Base-by-base conservation (phyloP, 768 basidiomycete species). In the Leccinum sublutescens region DNA sequence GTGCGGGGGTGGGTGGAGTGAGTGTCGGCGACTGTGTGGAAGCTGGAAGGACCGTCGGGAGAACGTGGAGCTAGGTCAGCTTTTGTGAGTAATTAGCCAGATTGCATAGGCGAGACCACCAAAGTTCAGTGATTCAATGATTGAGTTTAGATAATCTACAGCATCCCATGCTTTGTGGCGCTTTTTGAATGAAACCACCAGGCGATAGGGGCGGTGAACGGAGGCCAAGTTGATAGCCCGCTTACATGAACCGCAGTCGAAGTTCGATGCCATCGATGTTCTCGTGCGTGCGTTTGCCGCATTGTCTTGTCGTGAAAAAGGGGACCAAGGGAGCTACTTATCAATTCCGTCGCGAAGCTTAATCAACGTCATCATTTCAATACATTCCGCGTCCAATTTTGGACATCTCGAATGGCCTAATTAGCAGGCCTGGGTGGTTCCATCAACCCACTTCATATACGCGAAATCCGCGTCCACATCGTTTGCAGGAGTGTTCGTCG, bases 21-120 rank as follows among this genome's bases (percentile, higher is more conserved):
- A 94, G 94, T 64, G 82, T 95, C 1, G 87, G 86, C 8, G 94
- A 96, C 67, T 95, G 93, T 70, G 80, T 95, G 11, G 84, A 86
- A 65, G 84, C 85, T 5, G 94, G 89, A 14, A 83, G 86, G 69
- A 76, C 72, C 21, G 87, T 76, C 54, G 85, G 83, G 45, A 68
- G 55, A 38, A 61, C 56, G 29, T 84, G 82, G 82, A 52, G 55
- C 54, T 72, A 74, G 51, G 17, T 25, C 31, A 50, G 51, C 23
- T 48, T 57, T 51, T 53, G 65, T 67, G 60, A 62, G 64, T 66
- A 47, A 58, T 17, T 25, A 40, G 49, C 47, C 52, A 33, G 52
- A 43, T 64, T 56, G 15, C 36, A 29, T 19, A 33, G 43, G 27
- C 49, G 48, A 57, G 56, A 66, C 70, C 58, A 62, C 64, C 58